These are phyloP conservation scores for Pulicaria dysenterica DNA, from an alignment of 129 eudicot species.

Conservation along the genomic window DNA sequence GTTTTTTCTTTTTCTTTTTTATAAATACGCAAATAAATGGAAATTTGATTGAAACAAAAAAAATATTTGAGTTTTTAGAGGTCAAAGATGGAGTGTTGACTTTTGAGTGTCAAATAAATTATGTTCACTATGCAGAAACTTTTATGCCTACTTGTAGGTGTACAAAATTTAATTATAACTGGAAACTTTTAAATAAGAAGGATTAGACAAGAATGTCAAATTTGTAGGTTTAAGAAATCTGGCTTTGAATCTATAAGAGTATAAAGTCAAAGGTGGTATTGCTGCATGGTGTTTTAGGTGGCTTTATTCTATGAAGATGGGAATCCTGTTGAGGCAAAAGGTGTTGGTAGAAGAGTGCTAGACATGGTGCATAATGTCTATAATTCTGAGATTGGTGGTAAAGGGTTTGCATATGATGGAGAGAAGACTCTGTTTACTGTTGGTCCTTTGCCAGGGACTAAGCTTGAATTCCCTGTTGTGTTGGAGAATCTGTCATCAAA, in stretches of 20 bases:
- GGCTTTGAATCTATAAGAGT: neutral
- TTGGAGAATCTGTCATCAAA: constrained; percentile 46
- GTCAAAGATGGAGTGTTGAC: neutral
- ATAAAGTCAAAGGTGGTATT: neutral
- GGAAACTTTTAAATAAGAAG: neutral
- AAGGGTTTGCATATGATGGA: constrained; percentile 51
- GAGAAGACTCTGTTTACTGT: constrained; percentile 52
- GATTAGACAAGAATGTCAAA: neutral
- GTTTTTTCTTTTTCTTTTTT: neutral
- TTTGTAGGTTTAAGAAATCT: neutral
- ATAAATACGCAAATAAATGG: no score
- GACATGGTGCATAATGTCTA: constrained; percentile 39
- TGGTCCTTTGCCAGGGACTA: constrained; percentile 46
- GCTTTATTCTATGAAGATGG: constrained; percentile 53
- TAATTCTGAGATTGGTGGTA: constrained; percentile 36
- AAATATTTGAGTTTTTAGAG: no score
- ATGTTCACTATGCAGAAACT: neutral
- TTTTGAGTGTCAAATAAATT: neutral
- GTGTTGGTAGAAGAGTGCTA: constrained; percentile 44
- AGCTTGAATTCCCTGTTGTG: constrained; percentile 47
- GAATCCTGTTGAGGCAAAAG: constrained; percentile 46
- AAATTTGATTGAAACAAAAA: no score
- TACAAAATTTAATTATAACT: neutral
- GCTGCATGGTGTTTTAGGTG: constrained; percentile 35
- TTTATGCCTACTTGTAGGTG: neutral